Evolutionary conservation across 2,329 filamentous ascomycete genomes (phyloP).

Genomic region (Penicillium sp.): DNA sequence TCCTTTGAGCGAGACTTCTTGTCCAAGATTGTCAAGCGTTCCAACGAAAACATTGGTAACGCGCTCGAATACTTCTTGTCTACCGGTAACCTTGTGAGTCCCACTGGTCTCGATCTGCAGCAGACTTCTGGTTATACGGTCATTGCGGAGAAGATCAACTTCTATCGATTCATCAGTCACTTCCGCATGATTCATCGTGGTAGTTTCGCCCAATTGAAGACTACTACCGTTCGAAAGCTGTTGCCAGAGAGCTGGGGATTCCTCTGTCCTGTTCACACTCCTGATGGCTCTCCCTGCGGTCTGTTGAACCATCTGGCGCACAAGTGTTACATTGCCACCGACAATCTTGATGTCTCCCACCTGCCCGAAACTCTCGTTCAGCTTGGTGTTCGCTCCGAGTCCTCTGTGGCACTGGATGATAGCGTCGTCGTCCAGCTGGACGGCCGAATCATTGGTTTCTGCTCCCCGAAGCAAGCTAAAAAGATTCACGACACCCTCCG

Average conservation of each 20-base stretch:
- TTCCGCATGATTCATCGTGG: conserved; percentile 99
- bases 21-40: conserved; percentile 68
- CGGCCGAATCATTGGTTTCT: conserved; percentile 84
- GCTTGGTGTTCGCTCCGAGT: conserved; percentile 70
- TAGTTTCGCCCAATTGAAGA: conserved; percentile 95
- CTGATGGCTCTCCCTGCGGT: conserved; percentile 91
- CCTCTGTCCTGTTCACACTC: conserved; percentile 93
- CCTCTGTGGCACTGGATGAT: conserved; percentile 73
- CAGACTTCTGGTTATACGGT: conserved; percentile 94
- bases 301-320: conserved; percentile 92
- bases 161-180: conserved; percentile 95
- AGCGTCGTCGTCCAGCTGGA: conserved; percentile 87
- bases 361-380: conserved; percentile 69
- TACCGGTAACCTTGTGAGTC: conserved; percentile 87
- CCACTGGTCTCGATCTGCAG: conserved; percentile 87
- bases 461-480: conserved; percentile 74
- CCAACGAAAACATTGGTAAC: conserved; percentile 83
- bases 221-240: conserved; percentile 91
- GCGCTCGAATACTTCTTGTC: conserved; percentile 92
- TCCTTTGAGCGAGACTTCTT: conserved; percentile 77
- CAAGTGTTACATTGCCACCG: conserved; percentile 84
- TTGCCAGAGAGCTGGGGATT: conserved; percentile 97
- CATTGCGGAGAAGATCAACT: conserved; percentile 98
- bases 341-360: conserved; percentile 65
- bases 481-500: conserved; percentile 79